Percentiles rank a stretch among this genome's conserved stretches.
These are phyloP conservation scores for Solanum raphanifolium DNA, from an alignment of 257 asterid species.

Conservation along the genomic window DNA sequence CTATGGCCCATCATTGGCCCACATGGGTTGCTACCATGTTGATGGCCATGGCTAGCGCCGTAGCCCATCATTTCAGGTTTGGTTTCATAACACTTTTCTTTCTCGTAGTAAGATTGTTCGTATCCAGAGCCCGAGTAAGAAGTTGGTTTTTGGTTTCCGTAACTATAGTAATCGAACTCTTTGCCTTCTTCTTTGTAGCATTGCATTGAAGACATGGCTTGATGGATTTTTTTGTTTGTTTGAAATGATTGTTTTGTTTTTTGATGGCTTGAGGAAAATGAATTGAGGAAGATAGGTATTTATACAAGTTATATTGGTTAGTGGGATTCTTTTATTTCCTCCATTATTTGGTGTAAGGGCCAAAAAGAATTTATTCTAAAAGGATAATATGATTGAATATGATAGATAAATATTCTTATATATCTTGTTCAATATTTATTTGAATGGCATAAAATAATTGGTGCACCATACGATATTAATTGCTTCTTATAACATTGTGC, in stretches of 20 bases:
- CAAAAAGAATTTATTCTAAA: not conserved
- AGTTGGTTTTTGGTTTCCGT: not conserved
- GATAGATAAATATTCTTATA: not conserved
- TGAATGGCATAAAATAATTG: not conserved
- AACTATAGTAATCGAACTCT: not conserved
- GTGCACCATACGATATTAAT: not conserved
- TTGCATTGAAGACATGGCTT: not conserved
- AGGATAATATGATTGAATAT: not conserved
- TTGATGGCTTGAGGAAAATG: not conserved
- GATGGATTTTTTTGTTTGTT: not conserved
- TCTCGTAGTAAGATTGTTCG: not conserved
- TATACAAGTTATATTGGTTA: not conserved
- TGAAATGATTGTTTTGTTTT: not conserved
- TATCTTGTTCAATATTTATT: not conserved
- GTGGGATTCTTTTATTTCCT: not conserved
- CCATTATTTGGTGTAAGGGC: not conserved
- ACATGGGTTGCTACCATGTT: not conserved
- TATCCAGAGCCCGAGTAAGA: not conserved
- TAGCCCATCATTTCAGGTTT: not conserved
- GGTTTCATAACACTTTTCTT: not conserved
- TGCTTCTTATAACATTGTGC: not conserved
- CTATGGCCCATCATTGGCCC: not conserved
- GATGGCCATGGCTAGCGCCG: not conserved
- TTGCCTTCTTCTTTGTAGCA: not conserved
- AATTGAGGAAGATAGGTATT: not conserved